phyloP scores from a whole-genome alignment of 257 asterid species.

The Ligustrum vulgare region DNA sequence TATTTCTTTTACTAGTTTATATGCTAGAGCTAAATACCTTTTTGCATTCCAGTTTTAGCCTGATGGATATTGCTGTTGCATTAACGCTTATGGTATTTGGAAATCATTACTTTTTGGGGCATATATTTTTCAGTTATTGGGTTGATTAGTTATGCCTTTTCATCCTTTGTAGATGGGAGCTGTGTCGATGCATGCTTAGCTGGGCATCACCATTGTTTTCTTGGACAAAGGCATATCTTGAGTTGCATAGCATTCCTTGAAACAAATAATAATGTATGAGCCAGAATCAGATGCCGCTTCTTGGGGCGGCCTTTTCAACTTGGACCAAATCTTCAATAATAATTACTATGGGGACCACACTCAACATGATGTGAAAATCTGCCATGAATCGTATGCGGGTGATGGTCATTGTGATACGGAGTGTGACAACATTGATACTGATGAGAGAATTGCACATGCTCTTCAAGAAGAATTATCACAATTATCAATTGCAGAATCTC shows the following conservation, averaged over 20 bases:
- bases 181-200: slow-evolving; percentile 15
- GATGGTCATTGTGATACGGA: slow-evolving; percentile 40
- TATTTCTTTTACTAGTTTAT: not conserved
- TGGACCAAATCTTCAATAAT: slow-evolving; percentile 65
- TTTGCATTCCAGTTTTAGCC: not conserved
- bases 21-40: not conserved
- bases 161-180: slow-evolving; percentile 16
- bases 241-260: slow-evolving; percentile 26
- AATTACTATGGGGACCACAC: slow-evolving; percentile 70
- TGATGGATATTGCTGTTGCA: not conserved
- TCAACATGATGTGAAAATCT: slow-evolving; percentile 67
- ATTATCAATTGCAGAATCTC: slow-evolving; percentile 54
- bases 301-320: slow-evolving; percentile 60
- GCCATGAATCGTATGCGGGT: slow-evolving; percentile 57
- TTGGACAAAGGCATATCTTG: slow-evolving; percentile 23
- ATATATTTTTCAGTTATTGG: not conserved
- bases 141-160: slow-evolving; percentile 14
- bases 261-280: slow-evolving; percentile 50
- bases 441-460: slow-evolving; percentile 60
- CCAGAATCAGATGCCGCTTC: slow-evolving; percentile 65
- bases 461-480: slow-evolving; percentile 65
- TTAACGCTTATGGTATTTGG: slow-evolving; percentile 9
- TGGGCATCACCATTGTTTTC: slow-evolving; percentile 19
- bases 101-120: slow-evolving; percentile 5
- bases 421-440: slow-evolving; percentile 39